Percentiles rank a stretch among this genome's conserved stretches.
phyloP scores from a whole-genome alignment of 1,284 basidiomycete species.

The Ganoderma leucocontextum region DNA sequence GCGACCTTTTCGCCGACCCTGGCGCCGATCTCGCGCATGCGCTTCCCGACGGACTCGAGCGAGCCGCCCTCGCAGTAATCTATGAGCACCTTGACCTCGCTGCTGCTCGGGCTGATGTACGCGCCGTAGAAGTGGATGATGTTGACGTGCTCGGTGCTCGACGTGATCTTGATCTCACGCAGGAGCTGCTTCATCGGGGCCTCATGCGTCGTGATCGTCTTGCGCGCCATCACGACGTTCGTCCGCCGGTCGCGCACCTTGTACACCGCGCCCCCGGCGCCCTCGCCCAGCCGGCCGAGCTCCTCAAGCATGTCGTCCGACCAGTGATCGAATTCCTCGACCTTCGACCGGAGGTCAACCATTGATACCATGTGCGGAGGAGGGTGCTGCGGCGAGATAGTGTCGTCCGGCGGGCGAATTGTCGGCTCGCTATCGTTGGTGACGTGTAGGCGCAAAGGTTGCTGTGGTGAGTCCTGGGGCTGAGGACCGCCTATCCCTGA shows the following conservation, averaged over 20 bases:
- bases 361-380: constrained; percentile 41
- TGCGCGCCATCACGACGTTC: constrained; percentile 88
- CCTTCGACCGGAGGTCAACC: constrained; percentile 44
- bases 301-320: constrained; percentile 80
- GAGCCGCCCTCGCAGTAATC: constrained; percentile 91
- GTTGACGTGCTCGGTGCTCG: constrained; percentile 85
- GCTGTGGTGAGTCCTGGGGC: constrained; percentile 21
- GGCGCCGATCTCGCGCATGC: constrained; percentile 83
- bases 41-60: constrained; percentile 88
- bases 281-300: constrained; percentile 86
- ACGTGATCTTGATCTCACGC: constrained; percentile 92
- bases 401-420: constrained; percentile 53
- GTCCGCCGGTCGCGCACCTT: constrained; percentile 86
- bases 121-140: constrained; percentile 96
- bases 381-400: constrained; percentile 40
- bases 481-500: constrained; percentile 10
- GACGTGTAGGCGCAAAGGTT: constrained; percentile 33
- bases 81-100: constrained; percentile 96
- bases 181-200: constrained; percentile 94
- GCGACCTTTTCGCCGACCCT: constrained; percentile 93
- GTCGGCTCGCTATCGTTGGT: constrained; percentile 59
- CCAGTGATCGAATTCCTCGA: constrained; percentile 56
- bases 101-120: constrained; percentile 92
- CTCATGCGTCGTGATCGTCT: constrained; percentile 95
- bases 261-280: constrained; percentile 95